phyloP scores from a whole-genome alignment of 2,329 filamentous ascomycete species.

The Aspergillus tubingensis region DNA sequence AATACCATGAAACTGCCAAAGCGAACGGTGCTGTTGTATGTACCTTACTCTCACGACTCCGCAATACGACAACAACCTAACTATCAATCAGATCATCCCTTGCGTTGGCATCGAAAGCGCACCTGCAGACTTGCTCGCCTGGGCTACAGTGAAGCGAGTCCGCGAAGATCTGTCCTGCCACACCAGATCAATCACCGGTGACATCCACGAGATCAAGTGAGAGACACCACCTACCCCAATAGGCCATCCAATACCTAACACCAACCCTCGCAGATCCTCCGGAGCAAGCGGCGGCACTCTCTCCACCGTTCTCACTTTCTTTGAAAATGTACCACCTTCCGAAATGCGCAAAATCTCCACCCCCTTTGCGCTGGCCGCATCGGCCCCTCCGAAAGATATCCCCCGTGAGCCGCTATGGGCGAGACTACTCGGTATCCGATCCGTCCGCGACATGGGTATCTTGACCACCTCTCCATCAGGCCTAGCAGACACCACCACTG shows the following conservation, averaged over 20 bases:
- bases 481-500: conserved; percentile 56
- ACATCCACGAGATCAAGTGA: conserved; percentile 57
- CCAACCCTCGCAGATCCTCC: conserved; percentile 33
- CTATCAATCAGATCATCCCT: conserved; percentile 54
- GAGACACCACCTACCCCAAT: conserved; percentile 17
- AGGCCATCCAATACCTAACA: not conserved
- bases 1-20: conserved; percentile 62
- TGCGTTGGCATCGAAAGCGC: conserved; percentile 63
- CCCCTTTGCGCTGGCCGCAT: conserved; percentile 55
- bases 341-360: conserved; percentile 51
- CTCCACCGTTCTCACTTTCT: conserved; percentile 63
- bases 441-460: conserved; percentile 58
- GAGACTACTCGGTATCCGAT: conserved; percentile 52
- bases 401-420: conserved; percentile 33
- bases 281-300: conserved; percentile 63
- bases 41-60: not conserved
- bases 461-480: conserved; percentile 58
- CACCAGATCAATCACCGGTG: conserved; percentile 54
- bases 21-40: conserved; percentile 61
- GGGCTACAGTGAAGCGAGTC: conserved; percentile 55
- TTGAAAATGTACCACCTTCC: conserved; percentile 49
- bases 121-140: conserved; percentile 58
- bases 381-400: conserved; percentile 37
- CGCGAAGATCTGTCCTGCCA: conserved; percentile 54
- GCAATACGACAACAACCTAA: not conserved